Conservation (phyloP, 257 asterid genomes). For the Echites panduratus region DNA sequence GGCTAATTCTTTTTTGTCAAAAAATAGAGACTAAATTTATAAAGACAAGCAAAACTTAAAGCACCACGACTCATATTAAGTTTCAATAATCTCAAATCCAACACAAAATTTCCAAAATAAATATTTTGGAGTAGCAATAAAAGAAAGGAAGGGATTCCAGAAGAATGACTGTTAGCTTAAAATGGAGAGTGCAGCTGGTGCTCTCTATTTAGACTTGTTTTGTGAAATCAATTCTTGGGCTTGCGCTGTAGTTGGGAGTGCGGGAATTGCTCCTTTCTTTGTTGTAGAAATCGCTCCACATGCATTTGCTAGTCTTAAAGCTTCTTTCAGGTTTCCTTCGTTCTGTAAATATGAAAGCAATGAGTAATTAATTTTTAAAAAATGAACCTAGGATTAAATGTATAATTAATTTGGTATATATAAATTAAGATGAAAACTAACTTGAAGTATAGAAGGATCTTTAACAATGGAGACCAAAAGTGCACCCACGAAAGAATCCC, state of each 20-base stretch:
- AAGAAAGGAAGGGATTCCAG: not conserved
- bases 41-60: too few species aligned
- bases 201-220: constrained; percentile 14
- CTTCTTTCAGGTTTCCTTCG: constrained; percentile 27
- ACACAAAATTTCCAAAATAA: too few species aligned
- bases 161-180: too few species aligned
- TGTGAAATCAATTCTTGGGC: constrained; percentile 31
- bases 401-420: not conserved
- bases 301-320: constrained; percentile 36
- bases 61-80: too few species aligned
- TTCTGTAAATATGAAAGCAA: constrained; percentile 20
- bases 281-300: constrained; percentile 46
- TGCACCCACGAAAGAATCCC: constrained; percentile 47
- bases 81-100: too few species aligned
- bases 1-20: too few species aligned
- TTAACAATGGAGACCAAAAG: constrained; percentile 31
- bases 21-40: too few species aligned
- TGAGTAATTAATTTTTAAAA: not conserved
- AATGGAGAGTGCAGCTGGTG: not conserved
- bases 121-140: too few species aligned
- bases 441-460: constrained; percentile 29
- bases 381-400: not conserved
- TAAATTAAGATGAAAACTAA: not conserved
- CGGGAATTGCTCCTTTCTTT: constrained; percentile 49
- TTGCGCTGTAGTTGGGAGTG: constrained; percentile 33